These are phyloP conservation scores for Russula ochroleuca DNA, from an alignment of 768 basidiomycete species.

Conservation along the genomic window DNA sequence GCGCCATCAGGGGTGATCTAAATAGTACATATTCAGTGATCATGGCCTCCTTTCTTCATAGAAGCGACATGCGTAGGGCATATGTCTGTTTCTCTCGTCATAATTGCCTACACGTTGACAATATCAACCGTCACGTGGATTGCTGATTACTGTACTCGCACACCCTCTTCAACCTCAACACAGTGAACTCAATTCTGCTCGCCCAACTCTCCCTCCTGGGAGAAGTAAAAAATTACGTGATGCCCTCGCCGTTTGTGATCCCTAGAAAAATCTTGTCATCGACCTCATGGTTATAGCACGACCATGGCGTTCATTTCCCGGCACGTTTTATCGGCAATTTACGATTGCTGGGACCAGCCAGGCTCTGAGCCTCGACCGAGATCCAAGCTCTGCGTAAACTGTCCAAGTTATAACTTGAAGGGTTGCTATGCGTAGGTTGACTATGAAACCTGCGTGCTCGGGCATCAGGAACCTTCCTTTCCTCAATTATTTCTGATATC, in stretches of 20 bases:
- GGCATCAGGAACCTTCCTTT: constrained; percentile 3
- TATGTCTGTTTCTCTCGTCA: constrained; percentile 17
- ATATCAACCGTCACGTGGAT: constrained; percentile 12
- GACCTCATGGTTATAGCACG: constrained; percentile 24
- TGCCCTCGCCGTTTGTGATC: neutral
- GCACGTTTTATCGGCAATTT: constrained; percentile 23
- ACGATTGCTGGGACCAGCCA: constrained; percentile 3
- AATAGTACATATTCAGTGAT: constrained; percentile 21
- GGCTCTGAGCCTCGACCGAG: constrained; percentile 7
- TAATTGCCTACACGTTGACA: neutral
- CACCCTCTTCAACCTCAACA: neutral
- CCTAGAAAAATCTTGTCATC: constrained; percentile 19
- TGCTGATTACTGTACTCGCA: neutral
- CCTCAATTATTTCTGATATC: constrained; percentile 3
- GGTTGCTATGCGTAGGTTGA: constrained; percentile 18
- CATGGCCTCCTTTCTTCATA: constrained; percentile 21
- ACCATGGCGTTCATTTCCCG: constrained; percentile 13
- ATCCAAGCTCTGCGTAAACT: constrained; percentile 1
- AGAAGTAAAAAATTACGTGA: neutral
- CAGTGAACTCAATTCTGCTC: neutral
- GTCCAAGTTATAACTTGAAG: neutral
- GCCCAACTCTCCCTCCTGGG: neutral
- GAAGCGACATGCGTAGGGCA: constrained; percentile 21
- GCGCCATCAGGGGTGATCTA: constrained; percentile 25
- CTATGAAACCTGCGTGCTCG: constrained; percentile 8